Conservation (phyloP, 1,139 yeast species). For the Suhomyces taliae region DNA sequence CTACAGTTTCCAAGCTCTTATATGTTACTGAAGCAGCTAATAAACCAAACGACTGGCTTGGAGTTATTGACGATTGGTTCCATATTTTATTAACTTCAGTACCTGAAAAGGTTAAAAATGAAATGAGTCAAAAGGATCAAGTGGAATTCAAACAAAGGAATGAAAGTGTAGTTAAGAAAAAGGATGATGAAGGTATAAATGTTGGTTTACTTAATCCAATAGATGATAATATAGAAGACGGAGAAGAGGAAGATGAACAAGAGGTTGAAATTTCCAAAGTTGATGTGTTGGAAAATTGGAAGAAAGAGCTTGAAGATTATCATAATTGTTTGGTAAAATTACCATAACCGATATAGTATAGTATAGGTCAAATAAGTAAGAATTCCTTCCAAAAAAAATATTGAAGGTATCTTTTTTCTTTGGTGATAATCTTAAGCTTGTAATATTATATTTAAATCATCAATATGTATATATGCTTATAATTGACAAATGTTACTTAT, state of each 20-base stretch:
- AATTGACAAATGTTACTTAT: no score
- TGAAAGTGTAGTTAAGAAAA: constrained; percentile 16
- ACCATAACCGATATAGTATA: not conserved
- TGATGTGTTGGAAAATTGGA: constrained; percentile 15
- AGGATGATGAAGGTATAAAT: not conserved
- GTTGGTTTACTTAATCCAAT: constrained; percentile 1
- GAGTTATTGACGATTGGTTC: constrained; percentile 29
- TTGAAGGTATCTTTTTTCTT: no score
- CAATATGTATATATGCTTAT: no score
- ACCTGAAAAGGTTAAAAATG: constrained; percentile 28
- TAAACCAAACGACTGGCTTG: constrained; percentile 19
- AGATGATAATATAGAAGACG: constrained; percentile 10
- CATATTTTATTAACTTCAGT: constrained; percentile 27
- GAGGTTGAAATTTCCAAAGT: constrained; percentile 11
- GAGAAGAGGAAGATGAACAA: constrained; percentile 8
- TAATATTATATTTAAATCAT: no score
- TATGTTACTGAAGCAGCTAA: constrained; percentile 21
- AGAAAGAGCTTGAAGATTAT: constrained; percentile 11
- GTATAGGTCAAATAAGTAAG: no score
- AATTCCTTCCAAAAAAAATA: no score
- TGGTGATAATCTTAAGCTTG: no score
- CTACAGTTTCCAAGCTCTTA: constrained; percentile 15
- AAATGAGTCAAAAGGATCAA: constrained; percentile 43
- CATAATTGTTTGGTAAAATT: constrained; percentile 2
- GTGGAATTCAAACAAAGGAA: constrained; percentile 36